These are phyloP conservation scores for Avena insularis DNA, from an alignment of 176 grass and related monocot genomes.

Conservation along the genomic window DNA sequence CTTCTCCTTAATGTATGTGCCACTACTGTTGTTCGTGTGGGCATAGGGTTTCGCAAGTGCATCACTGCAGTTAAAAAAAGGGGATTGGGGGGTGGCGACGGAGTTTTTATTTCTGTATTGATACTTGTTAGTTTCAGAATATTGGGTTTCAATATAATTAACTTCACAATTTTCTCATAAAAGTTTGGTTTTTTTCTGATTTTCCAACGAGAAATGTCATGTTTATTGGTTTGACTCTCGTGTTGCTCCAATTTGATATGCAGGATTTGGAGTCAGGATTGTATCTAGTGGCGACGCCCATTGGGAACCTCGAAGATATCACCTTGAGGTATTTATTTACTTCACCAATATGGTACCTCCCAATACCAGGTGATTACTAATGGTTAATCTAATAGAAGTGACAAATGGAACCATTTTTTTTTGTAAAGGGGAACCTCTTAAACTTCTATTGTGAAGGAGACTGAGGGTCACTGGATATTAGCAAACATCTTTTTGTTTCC, in stretches of 20 bases:
- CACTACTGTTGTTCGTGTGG: background rate
- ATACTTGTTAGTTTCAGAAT: slow-evolving; percentile 12
- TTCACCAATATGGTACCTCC: slow-evolving; percentile 9
- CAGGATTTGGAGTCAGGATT: slow-evolving; percentile 81
- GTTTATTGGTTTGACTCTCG: background rate
- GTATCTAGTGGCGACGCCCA: slow-evolving; percentile 96
- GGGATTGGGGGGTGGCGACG: background rate
- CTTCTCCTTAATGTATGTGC: background rate
- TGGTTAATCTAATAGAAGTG: background rate
- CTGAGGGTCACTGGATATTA: background rate
- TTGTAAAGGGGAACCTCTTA: background rate
- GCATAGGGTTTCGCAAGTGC: background rate
- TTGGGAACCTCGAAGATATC: slow-evolving; percentile 98
- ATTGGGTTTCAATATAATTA: background rate
- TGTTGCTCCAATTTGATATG: slow-evolving; percentile 28
- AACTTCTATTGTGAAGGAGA: background rate
- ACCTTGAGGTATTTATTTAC: slow-evolving; percentile 72
- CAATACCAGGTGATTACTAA: slow-evolving; percentile 6
- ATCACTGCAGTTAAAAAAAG: background rate
- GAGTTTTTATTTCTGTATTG: background rate
- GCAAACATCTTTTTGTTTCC: background rate
- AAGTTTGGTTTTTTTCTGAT: background rate
- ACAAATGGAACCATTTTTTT: background rate
- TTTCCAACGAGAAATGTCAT: background rate
- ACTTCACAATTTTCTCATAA: background rate